Evolutionary conservation across 768 basidiomycete genomes (phyloP).

Genomic region (Pluteus cervinus): DNA sequence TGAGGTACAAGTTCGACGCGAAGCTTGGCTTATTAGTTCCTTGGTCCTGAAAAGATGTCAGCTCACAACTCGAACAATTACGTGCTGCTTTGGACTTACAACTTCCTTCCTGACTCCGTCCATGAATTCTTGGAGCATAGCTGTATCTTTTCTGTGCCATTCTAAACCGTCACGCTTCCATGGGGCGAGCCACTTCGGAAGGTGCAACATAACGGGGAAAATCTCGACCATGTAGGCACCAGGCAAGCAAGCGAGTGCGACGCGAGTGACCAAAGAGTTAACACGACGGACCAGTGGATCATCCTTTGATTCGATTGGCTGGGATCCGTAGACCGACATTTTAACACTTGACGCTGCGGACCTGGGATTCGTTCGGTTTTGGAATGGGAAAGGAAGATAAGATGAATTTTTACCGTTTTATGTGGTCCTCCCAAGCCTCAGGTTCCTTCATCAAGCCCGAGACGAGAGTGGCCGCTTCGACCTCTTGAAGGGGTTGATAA

Average conservation of each 20-base stretch:
- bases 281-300: conserved; percentile 3
- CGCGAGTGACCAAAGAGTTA: conserved; percentile 2
- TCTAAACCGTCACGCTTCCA: not conserved
- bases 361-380: conserved; percentile 4
- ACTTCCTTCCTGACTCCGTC: conserved; percentile 1
- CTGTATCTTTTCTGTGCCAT: conserved; percentile 1
- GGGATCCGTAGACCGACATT: too few species aligned
- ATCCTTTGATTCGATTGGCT: too few species aligned
- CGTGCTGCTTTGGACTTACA: too few species aligned
- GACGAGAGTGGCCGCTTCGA: not conserved
- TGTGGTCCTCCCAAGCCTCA: conserved; percentile 2
- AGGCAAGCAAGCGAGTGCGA: conserved; percentile 1
- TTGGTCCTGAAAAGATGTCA: too few species aligned
- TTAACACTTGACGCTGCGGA: too few species aligned
- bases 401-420: conserved; percentile 1
- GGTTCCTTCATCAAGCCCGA: not conserved
- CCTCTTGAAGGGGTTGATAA: too few species aligned
- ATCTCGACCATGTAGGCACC: conserved; percentile 5
- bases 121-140: conserved; percentile 5
- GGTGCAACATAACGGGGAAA: conserved; percentile 3
- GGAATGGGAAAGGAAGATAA: not conserved
- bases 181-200: not conserved
- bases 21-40: too few species aligned
- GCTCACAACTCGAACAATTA: too few species aligned
- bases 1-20: too few species aligned